These are phyloP conservation scores for Globisporangium spinosum DNA, from an alignment of 352 stramenopile genomes.

Conservation along the genomic window DNA sequence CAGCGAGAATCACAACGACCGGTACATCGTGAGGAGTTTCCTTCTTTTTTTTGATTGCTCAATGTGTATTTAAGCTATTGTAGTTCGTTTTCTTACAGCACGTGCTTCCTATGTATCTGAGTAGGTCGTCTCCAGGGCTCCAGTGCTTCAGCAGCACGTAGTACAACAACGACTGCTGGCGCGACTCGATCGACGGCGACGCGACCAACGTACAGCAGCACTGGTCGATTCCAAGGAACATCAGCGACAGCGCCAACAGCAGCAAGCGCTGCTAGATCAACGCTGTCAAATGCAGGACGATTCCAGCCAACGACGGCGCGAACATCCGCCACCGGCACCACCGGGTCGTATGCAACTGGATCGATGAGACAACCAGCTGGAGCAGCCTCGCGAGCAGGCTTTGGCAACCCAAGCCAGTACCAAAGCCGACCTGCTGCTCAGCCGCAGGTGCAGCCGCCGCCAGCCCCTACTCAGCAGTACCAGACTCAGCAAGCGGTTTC, in stretches of 20 bases:
- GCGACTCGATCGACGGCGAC: neutral
- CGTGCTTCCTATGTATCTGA: neutral
- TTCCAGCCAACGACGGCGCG: neutral
- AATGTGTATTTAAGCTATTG: neutral
- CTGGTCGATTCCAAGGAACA: constrained; percentile 3
- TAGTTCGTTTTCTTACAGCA: neutral
- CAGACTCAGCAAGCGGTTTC: constrained; percentile 25
- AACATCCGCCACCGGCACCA: neutral
- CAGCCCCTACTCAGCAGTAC: constrained; percentile 25
- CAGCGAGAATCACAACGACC: constrained; percentile 2
- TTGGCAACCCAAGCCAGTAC: constrained; percentile 3
- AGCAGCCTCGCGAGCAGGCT: neutral
- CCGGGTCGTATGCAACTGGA: neutral
- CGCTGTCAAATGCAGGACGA: neutral
- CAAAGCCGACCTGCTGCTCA: constrained; percentile 6
- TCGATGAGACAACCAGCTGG: neutral
- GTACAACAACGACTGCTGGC: neutral
- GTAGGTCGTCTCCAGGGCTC: constrained; percentile 15
- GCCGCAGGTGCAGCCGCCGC: constrained; percentile 14
- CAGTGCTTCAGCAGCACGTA: neutral
- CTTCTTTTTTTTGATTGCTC: neutral
- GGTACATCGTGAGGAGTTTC: neutral
- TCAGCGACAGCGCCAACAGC: neutral
- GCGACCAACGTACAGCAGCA: neutral
- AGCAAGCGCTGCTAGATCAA: constrained; percentile 1